A percentile compares a stretch with the other conserved stretches of the same genome.
Evolutionary conservation across 1,139 yeast species (phyloP).

Genomic region (Scheffersomyces quercinus): DNA sequence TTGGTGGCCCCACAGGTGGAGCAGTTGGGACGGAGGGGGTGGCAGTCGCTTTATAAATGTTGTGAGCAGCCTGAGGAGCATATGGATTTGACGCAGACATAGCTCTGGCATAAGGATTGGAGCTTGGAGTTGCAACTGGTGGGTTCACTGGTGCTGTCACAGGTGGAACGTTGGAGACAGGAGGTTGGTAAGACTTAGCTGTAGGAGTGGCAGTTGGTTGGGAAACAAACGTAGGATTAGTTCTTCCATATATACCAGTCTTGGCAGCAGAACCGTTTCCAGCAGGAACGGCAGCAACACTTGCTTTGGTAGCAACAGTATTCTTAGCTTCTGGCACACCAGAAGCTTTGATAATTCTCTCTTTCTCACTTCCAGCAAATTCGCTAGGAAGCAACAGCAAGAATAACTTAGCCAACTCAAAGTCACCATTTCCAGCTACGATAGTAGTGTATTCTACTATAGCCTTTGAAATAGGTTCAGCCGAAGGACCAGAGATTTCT

Average conservation of each 20-base stretch:
- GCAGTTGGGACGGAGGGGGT: constrained; percentile 12
- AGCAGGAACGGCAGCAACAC: constrained; percentile 1
- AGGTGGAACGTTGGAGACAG: constrained; percentile 7
- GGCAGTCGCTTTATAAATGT: constrained; percentile 18
- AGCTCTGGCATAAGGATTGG: constrained; percentile 26
- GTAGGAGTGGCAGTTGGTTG: constrained; percentile 9
- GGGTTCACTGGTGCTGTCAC: constrained; percentile 7
- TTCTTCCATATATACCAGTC: constrained; percentile 11
- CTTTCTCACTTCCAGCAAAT: constrained; percentile 62
- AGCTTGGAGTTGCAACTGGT: constrained; percentile 15
- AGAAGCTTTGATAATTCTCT: constrained; percentile 69
- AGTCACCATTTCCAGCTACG: constrained; percentile 80
- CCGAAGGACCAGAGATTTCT: constrained; percentile 45
- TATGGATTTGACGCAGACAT: constrained; percentile 24
- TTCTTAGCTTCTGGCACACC: constrained; percentile 8
- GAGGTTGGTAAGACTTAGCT: constrained; percentile 4
- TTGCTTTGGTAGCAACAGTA: neutral
- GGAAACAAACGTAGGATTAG: constrained; percentile 4
- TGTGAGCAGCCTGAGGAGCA: constrained; percentile 23
- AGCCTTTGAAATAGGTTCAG: constrained; percentile 56
- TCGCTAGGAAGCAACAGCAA: constrained; percentile 69
- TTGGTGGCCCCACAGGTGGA: constrained; percentile 19
- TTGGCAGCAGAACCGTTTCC: constrained; percentile 5
- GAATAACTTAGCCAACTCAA: constrained; percentile 75
- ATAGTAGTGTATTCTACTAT: constrained; percentile 78